These are phyloP conservation scores for Escovopsis sp. DNA, from an alignment of 2,329 filamentous ascomycete genomes.

Conservation along the genomic window DNA sequence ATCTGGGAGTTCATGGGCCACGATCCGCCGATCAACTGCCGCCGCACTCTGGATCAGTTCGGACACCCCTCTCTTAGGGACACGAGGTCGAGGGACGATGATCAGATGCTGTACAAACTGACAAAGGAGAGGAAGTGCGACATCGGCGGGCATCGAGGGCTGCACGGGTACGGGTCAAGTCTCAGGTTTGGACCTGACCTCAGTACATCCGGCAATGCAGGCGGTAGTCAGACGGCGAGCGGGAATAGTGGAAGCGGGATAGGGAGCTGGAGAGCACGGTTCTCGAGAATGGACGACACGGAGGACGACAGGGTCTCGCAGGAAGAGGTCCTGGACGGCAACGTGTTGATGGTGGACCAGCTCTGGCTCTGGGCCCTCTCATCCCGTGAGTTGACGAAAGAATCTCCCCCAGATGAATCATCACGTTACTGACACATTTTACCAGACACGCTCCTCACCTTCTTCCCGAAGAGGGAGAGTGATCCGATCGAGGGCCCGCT, in stretches of 20 bases:
- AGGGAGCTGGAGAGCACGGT: slow-evolving; percentile 14
- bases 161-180: slow-evolving; percentile 17
- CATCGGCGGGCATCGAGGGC: slow-evolving; percentile 9
- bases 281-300: slow-evolving; percentile 9
- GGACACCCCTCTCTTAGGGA: slow-evolving; percentile 47
- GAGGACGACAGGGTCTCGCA: slow-evolving; percentile 10
- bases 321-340: slow-evolving; percentile 34
- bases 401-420: neutral
- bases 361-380: slow-evolving; percentile 48
- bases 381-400: slow-evolving; percentile 25
- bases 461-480: slow-evolving; percentile 41
- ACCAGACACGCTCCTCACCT: slow-evolving; percentile 35
- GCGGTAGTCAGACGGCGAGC: slow-evolving; percentile 12
- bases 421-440: slow-evolving; percentile 3
- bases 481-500: slow-evolving; percentile 38
- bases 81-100: slow-evolving; percentile 45
- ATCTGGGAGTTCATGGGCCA: slow-evolving; percentile 49
- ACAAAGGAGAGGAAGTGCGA: slow-evolving; percentile 31
- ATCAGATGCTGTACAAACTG: slow-evolving; percentile 54
- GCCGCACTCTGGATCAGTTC: slow-evolving; percentile 48
- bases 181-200: slow-evolving; percentile 5
- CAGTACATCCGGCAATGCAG: slow-evolving; percentile 13
- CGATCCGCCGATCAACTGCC: slow-evolving; percentile 46
- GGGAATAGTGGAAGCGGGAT: slow-evolving; percentile 15
- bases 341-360: slow-evolving; percentile 53